Conservation (phyloP, 163 green algal genomes). For the Trebouxiophyceae sp. region DNA sequence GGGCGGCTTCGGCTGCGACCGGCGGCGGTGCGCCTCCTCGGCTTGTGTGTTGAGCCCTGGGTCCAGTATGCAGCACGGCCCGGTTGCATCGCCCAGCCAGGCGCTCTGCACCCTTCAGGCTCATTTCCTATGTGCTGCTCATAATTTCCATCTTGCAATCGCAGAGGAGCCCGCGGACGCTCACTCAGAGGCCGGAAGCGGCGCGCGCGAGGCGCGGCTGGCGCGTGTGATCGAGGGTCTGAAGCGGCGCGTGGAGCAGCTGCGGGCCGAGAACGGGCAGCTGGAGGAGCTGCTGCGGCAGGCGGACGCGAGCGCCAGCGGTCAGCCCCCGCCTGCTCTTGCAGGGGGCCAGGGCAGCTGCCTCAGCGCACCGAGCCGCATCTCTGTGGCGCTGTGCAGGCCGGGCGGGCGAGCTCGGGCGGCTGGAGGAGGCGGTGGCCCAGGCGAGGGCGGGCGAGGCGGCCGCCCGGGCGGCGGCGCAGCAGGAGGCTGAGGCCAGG, state of each 20-base stretch:
- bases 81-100: no score
- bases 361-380: no score
- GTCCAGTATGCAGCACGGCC: no score
- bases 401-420: constrained; percentile 16
- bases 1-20: neutral
- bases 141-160: neutral
- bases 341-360: no score
- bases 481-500: neutral
- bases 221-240: constrained; percentile 26
- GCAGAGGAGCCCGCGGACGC: neutral
- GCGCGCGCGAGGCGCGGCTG: constrained; percentile 23
- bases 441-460: constrained; percentile 13
- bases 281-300: constrained; percentile 45
- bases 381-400: constrained; percentile 7
- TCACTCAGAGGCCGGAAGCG: neutral
- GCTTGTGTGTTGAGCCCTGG: no score
- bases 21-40: neutral
- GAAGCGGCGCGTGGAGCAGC: constrained; percentile 27
- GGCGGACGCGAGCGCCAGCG: constrained; percentile 26
- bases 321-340: constrained; percentile 1
- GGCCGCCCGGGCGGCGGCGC: constrained; percentile 22
- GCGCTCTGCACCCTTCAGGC: neutral
- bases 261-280: constrained; percentile 41
- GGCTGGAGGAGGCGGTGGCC: constrained; percentile 32
- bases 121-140: neutral